phyloP scores from a whole-genome alignment of 2,329 filamentous ascomycete species.

The Claviceps maximensis region DNA sequence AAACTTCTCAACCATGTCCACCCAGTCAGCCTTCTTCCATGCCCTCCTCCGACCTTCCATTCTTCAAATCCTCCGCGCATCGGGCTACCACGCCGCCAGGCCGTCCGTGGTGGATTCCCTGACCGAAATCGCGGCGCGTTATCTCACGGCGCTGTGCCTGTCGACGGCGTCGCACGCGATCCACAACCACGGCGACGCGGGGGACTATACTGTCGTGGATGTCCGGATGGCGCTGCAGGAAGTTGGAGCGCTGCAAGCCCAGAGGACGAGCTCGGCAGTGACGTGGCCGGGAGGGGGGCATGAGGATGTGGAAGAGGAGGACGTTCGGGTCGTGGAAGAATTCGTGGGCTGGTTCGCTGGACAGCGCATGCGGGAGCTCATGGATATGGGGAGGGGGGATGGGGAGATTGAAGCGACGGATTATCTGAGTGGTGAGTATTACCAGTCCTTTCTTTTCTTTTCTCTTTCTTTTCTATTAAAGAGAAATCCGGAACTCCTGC shows the following conservation, averaged over 20 bases:
- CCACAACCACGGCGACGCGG: conserved; percentile 48
- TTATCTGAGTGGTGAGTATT: conserved; percentile 47
- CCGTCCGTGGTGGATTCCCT: conserved; percentile 75
- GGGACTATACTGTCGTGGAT: conserved; percentile 47
- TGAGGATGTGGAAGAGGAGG: conserved; percentile 47
- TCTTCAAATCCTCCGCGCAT: conserved; percentile 81
- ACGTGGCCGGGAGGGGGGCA: conserved; percentile 33
- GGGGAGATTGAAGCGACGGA: conserved; percentile 52
- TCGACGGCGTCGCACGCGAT: conserved; percentile 58
- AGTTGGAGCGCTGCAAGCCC: conserved; percentile 59
- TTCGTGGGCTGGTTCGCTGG: conserved; percentile 73
- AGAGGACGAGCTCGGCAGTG: conserved; percentile 54
- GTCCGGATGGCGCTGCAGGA: conserved; percentile 78
- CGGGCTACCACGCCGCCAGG: conserved; percentile 74
- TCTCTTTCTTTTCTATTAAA: too few relatives aligned
- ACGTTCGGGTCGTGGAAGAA: conserved; percentile 61
- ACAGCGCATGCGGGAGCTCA: conserved; percentile 63
- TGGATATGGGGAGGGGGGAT: conserved; percentile 64
- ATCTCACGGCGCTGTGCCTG: conserved; percentile 62
- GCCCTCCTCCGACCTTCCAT: conserved; percentile 76
- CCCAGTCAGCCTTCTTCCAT: conserved; percentile 42
- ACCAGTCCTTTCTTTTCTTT: too few relatives aligned
- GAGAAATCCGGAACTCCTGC: background rate
- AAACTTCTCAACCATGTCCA: conserved; percentile 24
- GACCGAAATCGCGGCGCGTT: conserved; percentile 75